phyloP scores from a whole-genome alignment of 495 filamentous ascomycete species.

The Tuber aestivum region DNA sequence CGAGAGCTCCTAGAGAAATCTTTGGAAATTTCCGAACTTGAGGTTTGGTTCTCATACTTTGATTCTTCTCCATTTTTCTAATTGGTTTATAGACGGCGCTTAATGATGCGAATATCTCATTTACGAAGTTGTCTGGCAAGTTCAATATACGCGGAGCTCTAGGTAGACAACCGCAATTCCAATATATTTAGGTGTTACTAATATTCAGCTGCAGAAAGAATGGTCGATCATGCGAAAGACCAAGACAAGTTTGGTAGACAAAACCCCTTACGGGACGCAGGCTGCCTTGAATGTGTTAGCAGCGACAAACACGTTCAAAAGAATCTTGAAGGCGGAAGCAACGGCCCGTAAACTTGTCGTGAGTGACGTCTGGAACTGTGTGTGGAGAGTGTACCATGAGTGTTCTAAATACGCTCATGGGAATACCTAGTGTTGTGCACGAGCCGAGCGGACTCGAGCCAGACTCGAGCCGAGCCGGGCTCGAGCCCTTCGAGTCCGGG shows the following conservation, averaged over 20 bases:
- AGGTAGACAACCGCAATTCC: not conserved
- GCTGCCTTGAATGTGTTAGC: not conserved
- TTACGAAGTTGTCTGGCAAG: not conserved
- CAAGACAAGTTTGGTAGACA: not conserved
- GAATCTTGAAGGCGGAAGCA: not conserved
- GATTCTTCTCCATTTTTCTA: not conserved
- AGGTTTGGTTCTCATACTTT: not conserved
- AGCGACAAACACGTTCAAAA: not conserved
- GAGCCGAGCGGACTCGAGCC: too few relatives aligned
- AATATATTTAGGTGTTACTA: not conserved
- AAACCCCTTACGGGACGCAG: not conserved
- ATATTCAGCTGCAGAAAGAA: not conserved
- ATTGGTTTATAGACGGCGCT: not conserved
- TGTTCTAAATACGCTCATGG: not conserved
- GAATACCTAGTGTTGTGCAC: too few relatives aligned
- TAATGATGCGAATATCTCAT: not conserved
- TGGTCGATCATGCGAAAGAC: not conserved
- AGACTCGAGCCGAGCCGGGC: too few relatives aligned
- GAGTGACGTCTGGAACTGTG: too few relatives aligned
- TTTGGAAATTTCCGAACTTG: not conserved
- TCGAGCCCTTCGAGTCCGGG: too few relatives aligned
- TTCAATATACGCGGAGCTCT: not conserved
- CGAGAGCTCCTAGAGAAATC: not conserved
- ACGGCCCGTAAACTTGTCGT: not conserved
- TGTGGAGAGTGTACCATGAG: not conserved